Conservation (phyloP, 2,329 filamentous ascomycete species). For the Phoma sp. region DNA sequence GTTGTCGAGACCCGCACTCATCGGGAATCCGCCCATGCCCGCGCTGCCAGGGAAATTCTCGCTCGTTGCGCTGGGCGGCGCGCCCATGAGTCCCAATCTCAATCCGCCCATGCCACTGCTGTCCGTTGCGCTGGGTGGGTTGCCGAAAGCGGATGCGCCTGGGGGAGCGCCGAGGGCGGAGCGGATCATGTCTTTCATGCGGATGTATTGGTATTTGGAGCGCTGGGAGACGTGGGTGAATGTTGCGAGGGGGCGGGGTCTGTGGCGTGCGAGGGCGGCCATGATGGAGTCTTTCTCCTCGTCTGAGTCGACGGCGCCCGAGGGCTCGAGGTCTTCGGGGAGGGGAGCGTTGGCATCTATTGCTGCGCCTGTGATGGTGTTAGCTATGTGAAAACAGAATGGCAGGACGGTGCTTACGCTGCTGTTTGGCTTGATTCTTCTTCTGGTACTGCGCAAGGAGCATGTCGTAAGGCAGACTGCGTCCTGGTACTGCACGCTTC, state of each 20-base stretch:
- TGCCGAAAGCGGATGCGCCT: conserved; percentile 31
- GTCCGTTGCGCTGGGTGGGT: conserved; percentile 29
- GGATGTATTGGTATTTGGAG: conserved; percentile 66
- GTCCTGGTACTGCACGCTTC: conserved; percentile 85
- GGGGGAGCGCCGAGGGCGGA: conserved; percentile 62
- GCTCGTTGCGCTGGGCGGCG: conserved; percentile 38
- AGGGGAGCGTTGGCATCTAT: conserved; percentile 92
- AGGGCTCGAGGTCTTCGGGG: conserved; percentile 79
- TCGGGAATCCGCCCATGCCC: conserved; percentile 37
- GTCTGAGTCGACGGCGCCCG: conserved; percentile 83
- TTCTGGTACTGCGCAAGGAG: conserved; percentile 75
- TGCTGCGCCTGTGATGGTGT: conserved; percentile 72
- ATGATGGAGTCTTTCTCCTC: conserved; percentile 93
- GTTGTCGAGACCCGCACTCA: conserved; percentile 43
- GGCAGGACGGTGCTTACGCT: conserved; percentile 69
- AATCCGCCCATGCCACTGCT: conserved; percentile 29
- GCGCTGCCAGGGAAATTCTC: conserved; percentile 44
- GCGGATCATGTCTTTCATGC: conserved; percentile 69
- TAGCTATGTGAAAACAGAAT: not conserved
- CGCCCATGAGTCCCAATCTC: conserved; percentile 43
- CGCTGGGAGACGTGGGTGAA: conserved; percentile 62
- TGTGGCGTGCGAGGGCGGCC: conserved; percentile 75
- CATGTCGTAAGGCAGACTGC: conserved; percentile 92
- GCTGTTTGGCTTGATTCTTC: conserved; percentile 98
- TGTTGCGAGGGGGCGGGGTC: conserved; percentile 78